Evolutionary conservation across 345 rosid genomes (phyloP), one percentile per base, ranked within the genome.

Genomic region (Linum trigynum): DNA sequence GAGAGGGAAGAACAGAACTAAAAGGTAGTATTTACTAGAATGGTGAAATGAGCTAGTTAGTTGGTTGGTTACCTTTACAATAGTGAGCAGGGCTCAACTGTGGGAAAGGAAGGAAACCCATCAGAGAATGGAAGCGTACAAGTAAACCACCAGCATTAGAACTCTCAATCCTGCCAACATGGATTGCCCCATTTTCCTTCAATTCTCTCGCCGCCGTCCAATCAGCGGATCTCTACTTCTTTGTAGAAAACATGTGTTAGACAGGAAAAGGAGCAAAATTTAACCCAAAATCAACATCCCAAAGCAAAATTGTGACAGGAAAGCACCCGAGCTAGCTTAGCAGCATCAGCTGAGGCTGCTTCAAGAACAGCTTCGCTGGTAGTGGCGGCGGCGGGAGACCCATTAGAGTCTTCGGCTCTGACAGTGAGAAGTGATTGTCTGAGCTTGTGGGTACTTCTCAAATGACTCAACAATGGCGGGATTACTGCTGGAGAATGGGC

Each of bases 61-160:
- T 41, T 41, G 40, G 3, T 5, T n/a, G 16, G 15, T 45, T 80
- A 87, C 98, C 96, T 89, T 83, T 83, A 69, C 84, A 87, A 70
- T 86, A 75, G 79, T 86, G 89, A 2, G 86, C 83, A 38, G 98
- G 95, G 71, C 87, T 83, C 81, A 92, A 65, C 69, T 80, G 95
- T 17, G 95, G 88, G 65, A 85, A 92, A 10, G 98, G 98, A 69
- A 92, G 92, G 71, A 89, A 92, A 51, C 92, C 96, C 64, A 84
- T 51, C 71, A 92, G 92, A 65, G 98, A 89, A 81, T 79, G 82
- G 71, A 91, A 89, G 10, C 83, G 90, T 77, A 91, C 63, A 64
- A 84, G 83, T 73, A 91, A 76, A 64, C 96, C 98, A 3, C 98
- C 98, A 51, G 82, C 83, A 68, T 92, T 92, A 65, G 71, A 86